Evolutionary conservation across 1,139 yeast genomes (phyloP), one percentile per base, ranked within the genome.

Genomic region (Yamadazyma triangularis): DNA sequence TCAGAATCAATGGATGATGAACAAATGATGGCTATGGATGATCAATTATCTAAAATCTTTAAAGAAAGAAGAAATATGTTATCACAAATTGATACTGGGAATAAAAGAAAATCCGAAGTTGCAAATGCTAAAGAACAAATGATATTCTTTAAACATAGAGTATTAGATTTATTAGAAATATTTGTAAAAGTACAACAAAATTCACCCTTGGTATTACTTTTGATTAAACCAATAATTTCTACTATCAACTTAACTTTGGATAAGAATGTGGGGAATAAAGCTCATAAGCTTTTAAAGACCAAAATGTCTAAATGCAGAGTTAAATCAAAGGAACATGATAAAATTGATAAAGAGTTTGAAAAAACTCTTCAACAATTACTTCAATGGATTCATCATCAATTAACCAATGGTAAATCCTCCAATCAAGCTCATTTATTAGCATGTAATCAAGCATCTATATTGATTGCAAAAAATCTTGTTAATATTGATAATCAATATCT

Each of bases 21-120:
- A 45, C 89, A 88, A 54, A 91, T 91, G 99, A 78, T 89, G 79
- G 95, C 91, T 11, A 74, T 91, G 51, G 98, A 91, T 53, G 87
- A 72, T 16, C 93, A 87, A 39, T 64, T 91, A 21, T 77, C 96
- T 0, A 74, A 73, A 33, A 91, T 91, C 35, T 91, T 91, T 68
- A 77, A 82, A 46, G 91, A 88, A 47, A 75, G 93, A 50, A 77
- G 78, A 44, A 76, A 73, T 36, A 81, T 85, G 0, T 53, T 83
- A 32, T 56, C 71, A 9, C 57, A 56, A 21, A 43, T 60, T 16
- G 53, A 56, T 11, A 71, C 82, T 2, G 89, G 89, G 4, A 80
- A 75, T 47, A 75, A 77, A 48, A 64, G 87, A 42, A 82, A 85
- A 44, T 55, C 70, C 13, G 94, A 86, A 43, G 87, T 76, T 13